A percentile compares a stretch with the other conserved stretches of the same genome.
Evolutionary conservation across 305 asterid genomes (phyloP).

Genomic region (Fraxinus baroniana): DNA sequence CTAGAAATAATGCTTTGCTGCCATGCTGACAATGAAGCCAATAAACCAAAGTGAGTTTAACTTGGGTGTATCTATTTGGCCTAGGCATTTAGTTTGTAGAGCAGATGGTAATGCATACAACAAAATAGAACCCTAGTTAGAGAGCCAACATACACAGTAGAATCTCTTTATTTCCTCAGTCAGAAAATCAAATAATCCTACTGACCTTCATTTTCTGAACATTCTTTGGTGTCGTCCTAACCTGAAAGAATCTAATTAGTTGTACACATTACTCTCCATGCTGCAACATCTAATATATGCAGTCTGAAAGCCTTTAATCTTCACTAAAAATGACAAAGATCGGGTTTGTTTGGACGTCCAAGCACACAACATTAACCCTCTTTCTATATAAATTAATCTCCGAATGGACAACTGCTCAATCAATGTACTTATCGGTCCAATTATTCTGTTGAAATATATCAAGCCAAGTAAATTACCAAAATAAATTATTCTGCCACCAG

Average conservation of each 20-base stretch:
- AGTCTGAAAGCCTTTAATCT: background rate
- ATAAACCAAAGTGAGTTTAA: background rate
- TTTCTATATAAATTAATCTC: background rate
- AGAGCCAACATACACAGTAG: background rate
- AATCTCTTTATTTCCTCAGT: background rate
- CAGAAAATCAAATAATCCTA: background rate
- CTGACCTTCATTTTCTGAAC: constrained; percentile 11
- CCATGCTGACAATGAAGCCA: constrained; percentile 3
- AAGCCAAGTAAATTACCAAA: background rate
- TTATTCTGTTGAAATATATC: background rate
- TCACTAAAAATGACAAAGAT: constrained; percentile 3
- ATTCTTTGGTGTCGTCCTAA: background rate
- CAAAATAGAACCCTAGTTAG: constrained; percentile 2
- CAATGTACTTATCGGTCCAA: constrained; percentile 5
- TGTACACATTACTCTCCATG: constrained; percentile 6
- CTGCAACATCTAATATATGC: constrained; percentile 4
- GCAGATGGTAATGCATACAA: constrained; percentile 9
- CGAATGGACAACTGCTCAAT: constrained; percentile 11
- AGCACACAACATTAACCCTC: background rate
- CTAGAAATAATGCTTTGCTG: constrained; percentile 15
- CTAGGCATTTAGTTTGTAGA: background rate
- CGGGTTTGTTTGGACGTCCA: constrained; percentile 13
- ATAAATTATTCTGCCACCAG: background rate
- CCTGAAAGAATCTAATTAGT: background rate
- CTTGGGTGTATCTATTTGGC: background rate